phyloP scores from a whole-genome alignment of 805 yeast species.

The Wickerhamiella dianesei region DNA sequence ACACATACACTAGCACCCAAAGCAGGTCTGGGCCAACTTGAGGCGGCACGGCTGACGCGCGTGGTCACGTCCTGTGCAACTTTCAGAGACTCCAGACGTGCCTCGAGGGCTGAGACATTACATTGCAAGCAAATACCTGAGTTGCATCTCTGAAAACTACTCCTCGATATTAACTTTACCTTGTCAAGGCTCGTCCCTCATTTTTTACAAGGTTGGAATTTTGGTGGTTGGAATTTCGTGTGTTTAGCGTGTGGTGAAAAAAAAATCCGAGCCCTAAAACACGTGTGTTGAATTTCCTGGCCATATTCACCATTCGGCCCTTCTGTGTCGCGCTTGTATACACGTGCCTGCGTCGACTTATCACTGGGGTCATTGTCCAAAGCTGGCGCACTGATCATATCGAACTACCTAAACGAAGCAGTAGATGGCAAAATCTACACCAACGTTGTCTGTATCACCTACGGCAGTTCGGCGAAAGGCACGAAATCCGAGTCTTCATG shows the following conservation, averaged over 20 bases:
- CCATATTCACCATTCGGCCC: no score
- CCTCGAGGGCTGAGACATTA: not conserved
- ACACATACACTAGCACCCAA: not conserved
- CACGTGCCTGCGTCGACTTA: not conserved
- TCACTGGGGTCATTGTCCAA: not conserved
- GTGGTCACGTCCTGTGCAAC: not conserved
- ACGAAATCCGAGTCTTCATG: not conserved
- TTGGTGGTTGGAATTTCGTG: no score
- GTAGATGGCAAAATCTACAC: not conserved
- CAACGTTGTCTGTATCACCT: not conserved
- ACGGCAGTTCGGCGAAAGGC: not conserved
- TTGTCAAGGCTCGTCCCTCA: no score
- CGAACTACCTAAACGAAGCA: not conserved
- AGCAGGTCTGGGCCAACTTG: not conserved
- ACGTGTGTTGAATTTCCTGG: no score
- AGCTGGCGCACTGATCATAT: not conserved
- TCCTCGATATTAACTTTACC: no score
- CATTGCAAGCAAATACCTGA: no score
- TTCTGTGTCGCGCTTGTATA: no score
- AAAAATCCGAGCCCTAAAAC: no score
- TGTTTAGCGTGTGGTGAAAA: no score
- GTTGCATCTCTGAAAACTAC: no score
- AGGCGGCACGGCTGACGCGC: no score
- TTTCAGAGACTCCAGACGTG: not conserved
- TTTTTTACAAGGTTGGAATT: no score